Percentiles rank a stretch among this genome's conserved stretches.
Conservation (phyloP, 106 monocot species). For the Dioscorea dumetorum region DNA sequence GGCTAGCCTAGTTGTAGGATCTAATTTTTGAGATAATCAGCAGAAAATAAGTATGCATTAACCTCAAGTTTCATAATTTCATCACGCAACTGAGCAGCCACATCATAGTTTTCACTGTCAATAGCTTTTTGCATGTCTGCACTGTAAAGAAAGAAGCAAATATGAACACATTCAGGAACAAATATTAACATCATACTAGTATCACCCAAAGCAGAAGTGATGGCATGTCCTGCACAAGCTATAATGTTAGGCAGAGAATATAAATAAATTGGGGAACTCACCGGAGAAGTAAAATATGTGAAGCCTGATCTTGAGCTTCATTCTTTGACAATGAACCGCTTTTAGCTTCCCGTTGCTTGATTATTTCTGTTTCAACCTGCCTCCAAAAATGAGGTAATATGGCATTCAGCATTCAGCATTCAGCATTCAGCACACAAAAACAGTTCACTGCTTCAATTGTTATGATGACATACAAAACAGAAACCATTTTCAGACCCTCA, state of each 20-base stretch:
- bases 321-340: conserved; percentile 76
- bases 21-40: no score
- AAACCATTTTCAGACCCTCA: no score
- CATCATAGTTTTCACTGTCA: conserved; percentile 62
- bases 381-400: conserved; percentile 2
- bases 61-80: conserved; percentile 87
- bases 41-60: neutral
- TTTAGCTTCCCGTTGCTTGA: conserved; percentile 65
- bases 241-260: neutral
- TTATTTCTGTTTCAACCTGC: conserved; percentile 74
- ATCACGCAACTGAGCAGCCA: conserved; percentile 77
- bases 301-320: conserved; percentile 84
- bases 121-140: conserved; percentile 86
- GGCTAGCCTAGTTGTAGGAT: neutral
- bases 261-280: conserved; percentile 11
- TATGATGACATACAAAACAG: no score
- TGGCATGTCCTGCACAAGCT: neutral
- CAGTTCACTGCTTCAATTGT: no score
- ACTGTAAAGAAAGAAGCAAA: conserved; percentile 31
- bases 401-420: neutral
- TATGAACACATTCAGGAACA: neutral
- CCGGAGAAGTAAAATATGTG: conserved; percentile 65
- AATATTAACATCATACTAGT: no score
- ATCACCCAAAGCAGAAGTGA: neutral
- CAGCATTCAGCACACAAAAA: no score